Evolutionary conservation across 345 rosid genomes (phyloP), one percentile per base, ranked within the genome.

Genomic region (Acer yangbiense): DNA sequence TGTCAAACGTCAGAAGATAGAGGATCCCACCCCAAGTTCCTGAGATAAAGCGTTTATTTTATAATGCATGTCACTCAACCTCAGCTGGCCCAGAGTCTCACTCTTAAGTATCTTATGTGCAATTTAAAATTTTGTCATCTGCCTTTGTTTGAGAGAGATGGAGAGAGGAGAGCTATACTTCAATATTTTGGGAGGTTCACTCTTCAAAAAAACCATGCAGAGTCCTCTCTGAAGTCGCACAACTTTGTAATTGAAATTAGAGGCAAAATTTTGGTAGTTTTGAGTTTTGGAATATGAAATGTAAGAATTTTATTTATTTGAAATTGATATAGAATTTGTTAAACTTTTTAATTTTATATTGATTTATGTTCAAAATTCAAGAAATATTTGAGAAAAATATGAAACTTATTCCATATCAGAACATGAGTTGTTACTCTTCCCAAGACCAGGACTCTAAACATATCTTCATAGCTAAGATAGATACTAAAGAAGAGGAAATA

Each of bases 1-100:
- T 43, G 81, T 81, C 58, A 84, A 89, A 82, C 86, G 88, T 68
- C 88, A 73, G 58, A 86, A 89, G 87, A 83, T 76, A 3, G 87
- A 87, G 25, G 82, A 83, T 74, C 18, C 71, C 25, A 16, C 77
- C 2, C 78, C 78, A 64, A 73, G 77, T 69, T 80, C 64, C 4
- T 70, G 70, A 81, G 46, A 61, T 20, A 10, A 72, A 61, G 18
- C 14, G 12, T 46, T 58, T 44, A 10, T 60, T 44, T 69, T 14
- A 13, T 44, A 3, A 9, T 32, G 27, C 18, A 46, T 52, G 46
- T 50, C 63, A 43, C 39, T 44, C 39, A 41, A 81, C 68, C 43
- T 41, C 9, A 71, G 72, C 61, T 69, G 66, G 14, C 16, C 18
- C 55, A 23, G 43, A 25, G 25, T 1, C 48, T 61, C n/a, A 9